Evolutionary conservation across 2,329 filamentous ascomycete species (phyloP).

Genomic region (Colletotrichum sublineola): DNA sequence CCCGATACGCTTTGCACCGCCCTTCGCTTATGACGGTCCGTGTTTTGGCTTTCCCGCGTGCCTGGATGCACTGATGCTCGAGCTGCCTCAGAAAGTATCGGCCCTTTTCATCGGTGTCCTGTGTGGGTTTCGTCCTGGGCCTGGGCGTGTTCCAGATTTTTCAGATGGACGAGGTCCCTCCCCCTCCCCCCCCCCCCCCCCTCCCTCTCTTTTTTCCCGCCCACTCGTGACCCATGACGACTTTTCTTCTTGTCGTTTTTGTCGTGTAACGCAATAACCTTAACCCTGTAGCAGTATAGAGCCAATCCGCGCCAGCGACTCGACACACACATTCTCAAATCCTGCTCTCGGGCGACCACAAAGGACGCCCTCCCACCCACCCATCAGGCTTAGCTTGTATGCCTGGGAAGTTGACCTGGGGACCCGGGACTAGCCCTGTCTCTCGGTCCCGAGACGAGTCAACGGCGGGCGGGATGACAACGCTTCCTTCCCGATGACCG

Average conservation of each 20-base stretch:
- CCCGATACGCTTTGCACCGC: neutral
- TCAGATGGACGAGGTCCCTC: neutral
- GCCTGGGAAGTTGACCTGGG: neutral
- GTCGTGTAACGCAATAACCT: constrained; percentile 21
- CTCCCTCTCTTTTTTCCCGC: no score
- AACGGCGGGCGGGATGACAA: constrained; percentile 11
- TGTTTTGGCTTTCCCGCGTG: constrained; percentile 11
- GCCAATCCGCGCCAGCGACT: neutral
- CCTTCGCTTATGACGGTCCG: neutral
- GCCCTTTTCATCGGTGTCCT: neutral
- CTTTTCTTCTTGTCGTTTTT: neutral
- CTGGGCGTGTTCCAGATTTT: neutral
- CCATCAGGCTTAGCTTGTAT: constrained; percentile 5
- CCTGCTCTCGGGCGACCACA: neutral
- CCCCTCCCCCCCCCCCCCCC: neutral
- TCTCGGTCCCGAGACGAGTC: constrained; percentile 27
- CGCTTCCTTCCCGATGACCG: constrained; percentile 19
- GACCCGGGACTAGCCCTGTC: neutral
- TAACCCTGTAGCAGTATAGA: neutral
- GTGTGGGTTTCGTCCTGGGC: constrained; percentile 6
- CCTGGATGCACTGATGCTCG: constrained; percentile 14
- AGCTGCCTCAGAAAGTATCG: constrained; percentile 7
- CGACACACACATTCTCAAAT: neutral
- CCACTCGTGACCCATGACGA: neutral
- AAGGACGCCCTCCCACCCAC: neutral